A percentile compares a stretch with the other conserved stretches of the same genome.
Evolutionary conservation across 192 early-diverging fungal genomes (phyloP).

Genomic region (Piromyces finnis): DNA sequence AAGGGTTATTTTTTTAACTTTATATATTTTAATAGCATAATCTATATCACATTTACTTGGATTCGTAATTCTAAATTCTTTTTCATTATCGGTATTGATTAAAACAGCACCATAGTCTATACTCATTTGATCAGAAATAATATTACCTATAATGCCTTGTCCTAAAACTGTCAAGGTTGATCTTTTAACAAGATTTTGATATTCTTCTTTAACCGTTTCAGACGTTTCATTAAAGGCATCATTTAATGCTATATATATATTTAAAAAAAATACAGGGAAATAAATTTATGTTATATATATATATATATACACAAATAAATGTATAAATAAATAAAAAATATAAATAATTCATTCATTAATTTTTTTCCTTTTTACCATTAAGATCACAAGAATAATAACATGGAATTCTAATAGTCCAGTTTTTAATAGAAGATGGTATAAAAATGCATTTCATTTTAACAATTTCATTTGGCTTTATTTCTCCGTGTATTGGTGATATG

Average conservation of each 20-base stretch:
- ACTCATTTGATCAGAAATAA: conserved; percentile 7
- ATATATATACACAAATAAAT: not conserved
- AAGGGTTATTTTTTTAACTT: not conserved
- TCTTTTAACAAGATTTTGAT: conserved; percentile 6
- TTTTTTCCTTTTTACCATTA: too few relatives aligned
- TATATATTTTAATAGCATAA: conserved; percentile 13
- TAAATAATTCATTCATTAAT: too few relatives aligned
- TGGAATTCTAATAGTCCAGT: conserved; percentile 22
- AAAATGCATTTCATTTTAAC: conserved; percentile 18
- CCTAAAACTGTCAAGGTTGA: conserved; percentile 21
- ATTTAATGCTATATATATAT: not conserved
- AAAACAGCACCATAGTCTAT: conserved; percentile 25
- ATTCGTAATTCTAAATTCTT: conserved; percentile 20
- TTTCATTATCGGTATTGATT: conserved; percentile 27
- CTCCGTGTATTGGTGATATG: conserved; percentile 15
- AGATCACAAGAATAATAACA: conserved; percentile 25
- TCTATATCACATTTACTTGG: conserved; percentile 27
- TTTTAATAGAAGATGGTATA: conserved; percentile 12
- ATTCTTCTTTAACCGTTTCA: not conserved
- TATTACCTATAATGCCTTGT: conserved; percentile 14
- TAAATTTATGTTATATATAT: not conserved
- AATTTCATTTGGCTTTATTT: conserved; percentile 11
- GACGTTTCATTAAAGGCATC: not conserved
- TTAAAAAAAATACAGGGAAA: not conserved
- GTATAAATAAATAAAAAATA: too few relatives aligned